These are phyloP conservation scores for Arthrinium phaeospermum DNA, from an alignment of 2,329 filamentous ascomycete genomes.

Conservation along the genomic window DNA sequence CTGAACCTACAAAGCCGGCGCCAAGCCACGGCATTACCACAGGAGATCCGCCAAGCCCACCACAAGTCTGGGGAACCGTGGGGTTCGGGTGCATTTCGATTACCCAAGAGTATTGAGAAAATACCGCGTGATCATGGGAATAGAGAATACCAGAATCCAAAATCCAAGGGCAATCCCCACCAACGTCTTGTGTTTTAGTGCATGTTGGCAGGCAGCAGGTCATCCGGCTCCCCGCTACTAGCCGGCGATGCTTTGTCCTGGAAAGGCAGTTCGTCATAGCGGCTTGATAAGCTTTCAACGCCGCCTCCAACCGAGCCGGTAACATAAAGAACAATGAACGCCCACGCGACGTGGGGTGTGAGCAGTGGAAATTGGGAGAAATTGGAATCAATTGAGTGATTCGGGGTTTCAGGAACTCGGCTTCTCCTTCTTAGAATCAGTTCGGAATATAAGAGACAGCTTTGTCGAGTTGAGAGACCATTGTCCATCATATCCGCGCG, in stretches of 20 bases:
- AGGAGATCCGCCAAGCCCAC: constrained; percentile 6
- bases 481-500: not conserved
- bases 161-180: not conserved
- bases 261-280: constrained; percentile 16
- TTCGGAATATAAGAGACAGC: not conserved
- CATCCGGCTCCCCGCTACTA: constrained; percentile 4
- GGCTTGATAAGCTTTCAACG: constrained; percentile 17
- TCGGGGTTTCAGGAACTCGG: not conserved
- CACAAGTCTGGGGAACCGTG: not conserved
- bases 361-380: not conserved
- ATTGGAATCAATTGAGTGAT: not conserved
- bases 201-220: not conserved
- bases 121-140: not conserved
- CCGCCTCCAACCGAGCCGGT: constrained; percentile 17
- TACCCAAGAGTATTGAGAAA: not conserved
- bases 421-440: not conserved
- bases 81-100: not conserved
- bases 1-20: constrained; percentile 9
- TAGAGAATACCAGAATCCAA: not conserved
- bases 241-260: constrained; percentile 1
- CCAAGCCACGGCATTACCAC: constrained; percentile 15
- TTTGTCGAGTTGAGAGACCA: not conserved
- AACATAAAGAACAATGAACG: constrained; percentile 11
- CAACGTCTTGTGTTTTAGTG: not conserved
- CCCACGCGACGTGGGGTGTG: not conserved